A percentile compares a stretch with the other conserved stretches of the same genome.
These are phyloP conservation scores for Lecanicillium sp. DNA, from an alignment of 2,329 filamentous ascomycete species.

Conservation along the genomic window DNA sequence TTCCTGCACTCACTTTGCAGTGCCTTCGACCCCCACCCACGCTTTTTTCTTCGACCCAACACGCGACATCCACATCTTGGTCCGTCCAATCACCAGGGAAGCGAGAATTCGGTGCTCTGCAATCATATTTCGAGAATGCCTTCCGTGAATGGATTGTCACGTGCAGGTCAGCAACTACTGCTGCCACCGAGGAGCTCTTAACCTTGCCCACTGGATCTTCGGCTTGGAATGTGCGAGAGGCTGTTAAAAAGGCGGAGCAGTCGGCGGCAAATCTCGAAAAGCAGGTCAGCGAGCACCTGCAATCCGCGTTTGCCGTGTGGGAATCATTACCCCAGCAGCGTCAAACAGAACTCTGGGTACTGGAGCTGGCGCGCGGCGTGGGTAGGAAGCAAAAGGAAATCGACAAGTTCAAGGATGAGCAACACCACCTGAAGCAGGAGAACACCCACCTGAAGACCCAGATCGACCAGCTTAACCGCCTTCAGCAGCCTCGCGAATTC, in stretches of 20 bases:
- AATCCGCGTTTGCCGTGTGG: constrained; percentile 76
- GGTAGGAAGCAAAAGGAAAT: constrained; percentile 51
- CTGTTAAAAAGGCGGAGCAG: constrained; percentile 42
- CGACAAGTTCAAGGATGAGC: constrained; percentile 44
- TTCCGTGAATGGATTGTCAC: constrained; percentile 59
- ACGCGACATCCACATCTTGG: constrained; percentile 74
- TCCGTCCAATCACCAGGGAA: constrained; percentile 69
- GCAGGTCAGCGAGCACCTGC: constrained; percentile 66
- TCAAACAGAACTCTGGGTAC: constrained; percentile 53
- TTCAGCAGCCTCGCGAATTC: constrained; percentile 56
- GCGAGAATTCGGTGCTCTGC: constrained; percentile 67
- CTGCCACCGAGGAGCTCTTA: constrained; percentile 43
- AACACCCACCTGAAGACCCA: constrained; percentile 50
- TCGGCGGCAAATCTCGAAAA: constrained; percentile 57
- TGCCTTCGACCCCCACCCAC: constrained; percentile 76
- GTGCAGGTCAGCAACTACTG: constrained; percentile 44
- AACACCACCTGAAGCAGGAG: constrained; percentile 50
- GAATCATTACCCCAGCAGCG: constrained; percentile 51
- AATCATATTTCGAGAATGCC: constrained; percentile 58
- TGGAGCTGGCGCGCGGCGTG: constrained; percentile 56
- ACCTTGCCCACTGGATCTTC: constrained; percentile 39
- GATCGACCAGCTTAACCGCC: constrained; percentile 51
- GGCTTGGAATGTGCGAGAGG: constrained; percentile 39
- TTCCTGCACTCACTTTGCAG: constrained; percentile 76
- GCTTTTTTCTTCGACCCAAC: constrained; percentile 73